A percentile compares a stretch with the other conserved stretches of the same genome.
phyloP scores from a whole-genome alignment of 1,139 yeast genomes.

The Hansenula anomala region DNA sequence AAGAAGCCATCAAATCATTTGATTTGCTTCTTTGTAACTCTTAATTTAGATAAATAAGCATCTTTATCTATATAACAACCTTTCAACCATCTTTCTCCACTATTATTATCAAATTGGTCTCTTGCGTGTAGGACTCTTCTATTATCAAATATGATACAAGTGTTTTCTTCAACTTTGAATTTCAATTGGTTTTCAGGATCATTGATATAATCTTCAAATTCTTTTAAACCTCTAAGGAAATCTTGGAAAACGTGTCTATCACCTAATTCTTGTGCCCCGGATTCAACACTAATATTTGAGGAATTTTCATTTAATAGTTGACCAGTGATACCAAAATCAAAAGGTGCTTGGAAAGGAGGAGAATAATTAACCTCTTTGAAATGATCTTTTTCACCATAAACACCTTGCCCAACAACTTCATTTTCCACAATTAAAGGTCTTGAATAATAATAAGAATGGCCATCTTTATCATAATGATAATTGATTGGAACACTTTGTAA shows the following conservation, averaged over 20 bases:
- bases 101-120: slow-evolving; percentile 46
- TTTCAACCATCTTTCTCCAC: slow-evolving; percentile 68
- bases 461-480: slow-evolving; percentile 63
- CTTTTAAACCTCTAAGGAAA: slow-evolving; percentile 53
- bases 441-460: slow-evolving; percentile 58
- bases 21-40: slow-evolving; percentile 28
- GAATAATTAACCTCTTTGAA: slow-evolving; percentile 68
- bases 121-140: slow-evolving; percentile 72
- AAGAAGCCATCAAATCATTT: neutral
- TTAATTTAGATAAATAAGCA: slow-evolving; percentile 59
- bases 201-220: slow-evolving; percentile 58
- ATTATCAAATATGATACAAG: slow-evolving; percentile 70
- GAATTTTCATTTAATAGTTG: slow-evolving; percentile 1
- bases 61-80: slow-evolving; percentile 78
- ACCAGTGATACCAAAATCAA: slow-evolving; percentile 45
- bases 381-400: slow-evolving; percentile 27
- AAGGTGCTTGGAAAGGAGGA: slow-evolving; percentile 85
- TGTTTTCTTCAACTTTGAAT: slow-evolving; percentile 54
- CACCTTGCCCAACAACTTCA: slow-evolving; percentile 23
- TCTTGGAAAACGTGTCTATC: slow-evolving; percentile 40
- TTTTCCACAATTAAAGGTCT: slow-evolving; percentile 67
- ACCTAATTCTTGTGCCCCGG: slow-evolving; percentile 28
- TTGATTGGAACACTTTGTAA: slow-evolving; percentile 61
- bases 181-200: slow-evolving; percentile 51
- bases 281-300: slow-evolving; percentile 14